phyloP scores from a whole-genome alignment of 257 asterid species.

The Lavandula angustifolia region DNA sequence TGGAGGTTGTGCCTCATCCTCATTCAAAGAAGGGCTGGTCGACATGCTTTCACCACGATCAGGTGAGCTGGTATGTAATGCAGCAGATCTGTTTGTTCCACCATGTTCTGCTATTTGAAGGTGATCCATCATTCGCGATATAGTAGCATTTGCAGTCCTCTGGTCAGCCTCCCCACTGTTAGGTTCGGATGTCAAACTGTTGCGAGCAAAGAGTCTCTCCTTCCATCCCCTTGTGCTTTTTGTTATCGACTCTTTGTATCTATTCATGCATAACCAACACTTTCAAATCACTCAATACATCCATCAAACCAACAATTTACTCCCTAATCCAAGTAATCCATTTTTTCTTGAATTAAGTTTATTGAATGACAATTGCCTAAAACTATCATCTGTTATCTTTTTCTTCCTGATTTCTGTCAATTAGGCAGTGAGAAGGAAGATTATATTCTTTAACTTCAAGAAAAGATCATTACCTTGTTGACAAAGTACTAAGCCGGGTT shows the following conservation, averaged over 20 bases:
- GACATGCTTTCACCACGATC: slow-evolving; percentile 33
- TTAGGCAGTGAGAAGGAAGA: slow-evolving; percentile 18
- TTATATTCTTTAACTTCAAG: neutral
- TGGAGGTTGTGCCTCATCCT: slow-evolving; percentile 44
- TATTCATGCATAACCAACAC: slow-evolving; percentile 23
- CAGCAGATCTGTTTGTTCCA: slow-evolving; percentile 40
- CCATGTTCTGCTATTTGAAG: slow-evolving; percentile 57
- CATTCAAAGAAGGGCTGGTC: slow-evolving; percentile 40
- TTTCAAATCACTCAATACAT: neutral
- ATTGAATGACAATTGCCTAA: neutral
- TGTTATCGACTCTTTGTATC: slow-evolving; percentile 81
- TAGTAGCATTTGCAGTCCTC: slow-evolving; percentile 41
- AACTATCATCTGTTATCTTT: neutral
- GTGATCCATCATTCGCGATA: slow-evolving; percentile 64
- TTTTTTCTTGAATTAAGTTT: neutral
- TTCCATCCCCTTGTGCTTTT: slow-evolving; percentile 96
- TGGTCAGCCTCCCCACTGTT: slow-evolving; percentile 49
- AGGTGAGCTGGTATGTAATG: slow-evolving; percentile 34
- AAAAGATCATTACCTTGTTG: slow-evolving; percentile 54
- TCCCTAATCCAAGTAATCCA: neutral
- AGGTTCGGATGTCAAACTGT: slow-evolving; percentile 45
- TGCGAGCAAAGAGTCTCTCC: slow-evolving; percentile 84
- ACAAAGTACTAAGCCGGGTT: slow-evolving; percentile 71
- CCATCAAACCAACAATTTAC: neutral
- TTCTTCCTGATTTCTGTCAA: neutral